Evolutionary conservation across 768 basidiomycete genomes (phyloP).

Genomic region (Coprinopsis strossmayeri): DNA sequence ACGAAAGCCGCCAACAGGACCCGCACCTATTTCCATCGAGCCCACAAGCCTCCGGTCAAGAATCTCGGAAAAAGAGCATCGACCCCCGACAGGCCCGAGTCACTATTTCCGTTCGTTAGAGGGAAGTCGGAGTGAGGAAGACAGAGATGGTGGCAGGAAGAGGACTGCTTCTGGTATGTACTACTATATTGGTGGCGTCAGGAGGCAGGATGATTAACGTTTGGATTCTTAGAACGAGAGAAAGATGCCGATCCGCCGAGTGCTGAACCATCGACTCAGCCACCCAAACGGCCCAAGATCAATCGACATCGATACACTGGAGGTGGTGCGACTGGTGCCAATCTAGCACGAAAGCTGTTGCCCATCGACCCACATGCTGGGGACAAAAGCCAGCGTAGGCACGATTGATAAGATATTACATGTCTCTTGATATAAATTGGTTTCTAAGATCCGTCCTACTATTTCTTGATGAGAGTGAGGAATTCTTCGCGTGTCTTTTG

Average conservation of each 20-base stretch:
- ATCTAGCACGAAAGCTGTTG: slow-evolving; percentile 48
- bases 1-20: slow-evolving; percentile 13
- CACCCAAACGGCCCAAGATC: slow-evolving; percentile 56
- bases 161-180: slow-evolving; percentile 60
- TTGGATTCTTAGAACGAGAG: slow-evolving; percentile 48
- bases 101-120: slow-evolving; percentile 9
- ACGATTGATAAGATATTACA: slow-evolving; percentile 47
- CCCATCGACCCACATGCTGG: slow-evolving; percentile 57
- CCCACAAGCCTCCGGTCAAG: slow-evolving; percentile 27
- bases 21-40: slow-evolving; percentile 12
- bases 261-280: slow-evolving; percentile 32
- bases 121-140: slow-evolving; percentile 44
- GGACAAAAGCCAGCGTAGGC: slow-evolving; percentile 52
- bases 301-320: slow-evolving; percentile 45
- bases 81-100: slow-evolving; percentile 18
- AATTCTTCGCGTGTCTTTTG: slow-evolving; percentile 99
- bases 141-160: slow-evolving; percentile 59
- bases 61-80: slow-evolving; percentile 48
- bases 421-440: slow-evolving; percentile 10
- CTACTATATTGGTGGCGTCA: background rate
- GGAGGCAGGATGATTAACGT: background rate
- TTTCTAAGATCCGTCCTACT: slow-evolving; percentile 7
- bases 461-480: slow-evolving; percentile 71
- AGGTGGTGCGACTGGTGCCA: slow-evolving; percentile 17
- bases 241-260: slow-evolving; percentile 39